These are phyloP conservation scores for Fulvia fulva DNA, from an alignment of 2,329 filamentous ascomycete species.

Conservation along the genomic window DNA sequence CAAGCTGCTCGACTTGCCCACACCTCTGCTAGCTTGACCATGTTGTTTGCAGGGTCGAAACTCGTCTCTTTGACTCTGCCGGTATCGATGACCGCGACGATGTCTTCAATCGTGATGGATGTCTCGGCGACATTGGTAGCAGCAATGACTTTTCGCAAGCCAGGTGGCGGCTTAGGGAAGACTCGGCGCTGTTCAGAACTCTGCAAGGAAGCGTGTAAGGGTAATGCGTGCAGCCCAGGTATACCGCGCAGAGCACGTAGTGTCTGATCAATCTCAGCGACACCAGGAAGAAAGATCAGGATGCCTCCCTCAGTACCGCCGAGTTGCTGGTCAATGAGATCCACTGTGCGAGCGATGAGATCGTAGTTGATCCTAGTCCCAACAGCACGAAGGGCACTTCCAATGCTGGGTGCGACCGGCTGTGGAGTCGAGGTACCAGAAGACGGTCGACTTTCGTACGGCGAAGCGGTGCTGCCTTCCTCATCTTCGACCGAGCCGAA, in stretches of 20 bases:
- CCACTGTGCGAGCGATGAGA: slow-evolving; percentile 74
- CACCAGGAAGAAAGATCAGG: slow-evolving; percentile 90
- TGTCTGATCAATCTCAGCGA: slow-evolving; percentile 83
- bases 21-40: slow-evolving; percentile 88
- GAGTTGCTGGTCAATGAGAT: slow-evolving; percentile 75
- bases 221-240: slow-evolving; percentile 69
- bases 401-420: slow-evolving; percentile 28
- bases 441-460: slow-evolving; percentile 37
- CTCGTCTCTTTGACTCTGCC: slow-evolving; percentile 95
- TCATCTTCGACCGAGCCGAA: slow-evolving; percentile 53
- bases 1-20: slow-evolving; percentile 94
- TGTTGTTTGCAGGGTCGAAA: slow-evolving; percentile 86
- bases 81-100: slow-evolving; percentile 92
- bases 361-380: slow-evolving; percentile 87
- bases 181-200: slow-evolving; percentile 84
- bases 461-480: slow-evolving; percentile 38
- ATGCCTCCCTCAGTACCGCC: slow-evolving; percentile 75
- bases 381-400: slow-evolving; percentile 41
- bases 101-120: slow-evolving; percentile 96
- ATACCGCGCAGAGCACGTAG: slow-evolving; percentile 64
- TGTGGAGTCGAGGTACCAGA: slow-evolving; percentile 19
- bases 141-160: slow-evolving; percentile 86
- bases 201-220: slow-evolving; percentile 86
- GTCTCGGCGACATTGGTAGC: slow-evolving; percentile 98
- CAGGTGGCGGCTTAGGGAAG: slow-evolving; percentile 69